Conservation (phyloP, 208 protist genomes). For the Porcisia hertigi region DNA sequence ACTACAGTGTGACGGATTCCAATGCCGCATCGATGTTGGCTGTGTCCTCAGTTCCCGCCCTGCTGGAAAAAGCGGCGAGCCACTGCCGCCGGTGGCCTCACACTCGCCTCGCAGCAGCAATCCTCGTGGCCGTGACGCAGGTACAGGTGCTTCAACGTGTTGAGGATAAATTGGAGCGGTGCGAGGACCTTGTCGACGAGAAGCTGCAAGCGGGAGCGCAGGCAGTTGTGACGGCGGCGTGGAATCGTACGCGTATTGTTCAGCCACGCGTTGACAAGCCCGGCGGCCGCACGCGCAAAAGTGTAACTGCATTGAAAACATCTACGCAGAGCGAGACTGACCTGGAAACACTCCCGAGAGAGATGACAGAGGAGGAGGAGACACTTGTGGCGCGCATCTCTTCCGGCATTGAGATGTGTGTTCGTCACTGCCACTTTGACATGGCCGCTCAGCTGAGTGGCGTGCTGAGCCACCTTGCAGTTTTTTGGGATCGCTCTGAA, state of each 20-base stretch:
- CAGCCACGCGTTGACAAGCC: constrained; percentile 21
- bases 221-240: constrained; percentile 25
- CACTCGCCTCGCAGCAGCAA: constrained; percentile 14
- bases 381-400: constrained; percentile 18
- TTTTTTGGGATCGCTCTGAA: constrained; percentile 30
- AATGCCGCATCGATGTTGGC: constrained; percentile 2
- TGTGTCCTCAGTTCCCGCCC: constrained; percentile 8
- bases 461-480: constrained; percentile 30
- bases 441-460: constrained; percentile 21
- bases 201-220: constrained; percentile 16
- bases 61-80: constrained; percentile 8
- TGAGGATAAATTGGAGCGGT: constrained; percentile 19
- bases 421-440: constrained; percentile 25
- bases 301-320: background rate
- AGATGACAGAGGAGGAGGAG: constrained; percentile 16
- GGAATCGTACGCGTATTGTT: constrained; percentile 11
- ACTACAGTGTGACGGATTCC: constrained; percentile 19
- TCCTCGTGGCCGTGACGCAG: constrained; percentile 12
- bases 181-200: constrained; percentile 23
- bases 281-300: constrained; percentile 9
- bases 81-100: constrained; percentile 15
- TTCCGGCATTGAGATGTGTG: constrained; percentile 17
- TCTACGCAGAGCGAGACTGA: constrained; percentile 13
- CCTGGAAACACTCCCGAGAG: background rate
- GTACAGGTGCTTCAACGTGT: constrained; percentile 17